phyloP scores from a whole-genome alignment of 176 grass and related monocot genomes.

The Cenchrus fungigraminus region DNA sequence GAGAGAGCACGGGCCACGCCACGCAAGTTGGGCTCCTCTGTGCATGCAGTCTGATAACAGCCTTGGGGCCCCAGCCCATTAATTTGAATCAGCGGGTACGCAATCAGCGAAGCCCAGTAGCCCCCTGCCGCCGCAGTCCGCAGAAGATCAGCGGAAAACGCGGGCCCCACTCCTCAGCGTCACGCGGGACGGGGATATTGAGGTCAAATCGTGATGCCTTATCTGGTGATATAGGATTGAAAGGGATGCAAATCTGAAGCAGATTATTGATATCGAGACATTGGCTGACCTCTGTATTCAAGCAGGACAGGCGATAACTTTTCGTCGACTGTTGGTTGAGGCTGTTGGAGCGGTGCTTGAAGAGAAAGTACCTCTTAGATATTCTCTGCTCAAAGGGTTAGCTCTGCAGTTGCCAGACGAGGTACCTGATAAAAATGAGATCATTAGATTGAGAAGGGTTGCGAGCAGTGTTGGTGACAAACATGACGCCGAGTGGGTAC shows the following conservation, averaged over 20 bases:
- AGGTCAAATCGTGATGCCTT: constrained; percentile 86
- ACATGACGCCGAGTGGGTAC: constrained; percentile 92
- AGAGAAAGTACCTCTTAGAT: constrained; percentile 89
- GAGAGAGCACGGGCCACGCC: too few relatives aligned
- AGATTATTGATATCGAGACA: constrained; percentile 89
- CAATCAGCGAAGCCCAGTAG: not conserved
- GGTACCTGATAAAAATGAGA: constrained; percentile 83
- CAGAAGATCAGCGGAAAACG: too few relatives aligned
- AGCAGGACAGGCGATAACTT: constrained; percentile 91
- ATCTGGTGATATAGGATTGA: constrained; percentile 86
- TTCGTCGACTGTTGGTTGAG: constrained; percentile 83
- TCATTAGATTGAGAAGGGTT: constrained; percentile 83
- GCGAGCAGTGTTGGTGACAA: constrained; percentile 74
- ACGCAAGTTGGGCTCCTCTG: not conserved
- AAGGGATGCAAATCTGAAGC: constrained; percentile 91
- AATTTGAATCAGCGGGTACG: not conserved
- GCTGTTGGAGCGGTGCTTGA: constrained; percentile 75
- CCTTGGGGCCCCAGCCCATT: not conserved
- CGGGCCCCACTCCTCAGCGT: too few relatives aligned
- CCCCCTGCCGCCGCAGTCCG: too few relatives aligned
- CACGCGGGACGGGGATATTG: constrained; percentile 43
- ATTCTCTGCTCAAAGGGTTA: constrained; percentile 76
- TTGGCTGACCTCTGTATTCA: constrained; percentile 89
- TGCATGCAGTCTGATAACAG: too few relatives aligned
- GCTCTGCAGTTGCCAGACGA: constrained; percentile 74